Conservation (phyloP, 176 grass and related monocot genomes). For the Carex littledalei region DNA sequence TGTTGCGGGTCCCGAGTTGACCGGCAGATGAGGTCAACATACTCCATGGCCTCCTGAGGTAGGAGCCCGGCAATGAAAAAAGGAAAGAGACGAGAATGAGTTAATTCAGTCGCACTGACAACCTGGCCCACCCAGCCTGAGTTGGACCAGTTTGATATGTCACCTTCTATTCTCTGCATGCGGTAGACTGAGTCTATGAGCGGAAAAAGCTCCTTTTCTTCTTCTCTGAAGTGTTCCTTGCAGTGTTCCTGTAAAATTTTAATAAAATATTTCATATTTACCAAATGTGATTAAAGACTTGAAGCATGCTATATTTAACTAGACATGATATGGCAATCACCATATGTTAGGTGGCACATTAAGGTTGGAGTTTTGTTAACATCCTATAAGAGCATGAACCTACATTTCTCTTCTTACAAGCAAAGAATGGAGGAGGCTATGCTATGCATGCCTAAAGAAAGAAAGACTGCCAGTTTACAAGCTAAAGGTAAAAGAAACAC, state of each 20-base stretch:
- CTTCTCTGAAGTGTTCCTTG: constrained; percentile 82
- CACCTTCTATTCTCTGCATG: constrained; percentile 55
- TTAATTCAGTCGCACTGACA: constrained; percentile 55
- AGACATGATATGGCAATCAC: not conserved
- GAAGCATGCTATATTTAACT: not conserved
- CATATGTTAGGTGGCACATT: not conserved
- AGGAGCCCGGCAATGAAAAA: constrained; percentile 93
- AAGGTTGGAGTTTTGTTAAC: not conserved
- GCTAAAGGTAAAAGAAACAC: not conserved
- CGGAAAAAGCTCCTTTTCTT: constrained; percentile 76
- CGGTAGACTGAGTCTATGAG: constrained; percentile 48
- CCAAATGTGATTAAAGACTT: not conserved
- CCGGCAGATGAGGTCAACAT: constrained; percentile 63
- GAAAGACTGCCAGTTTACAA: not conserved
- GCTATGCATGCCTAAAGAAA: not conserved
- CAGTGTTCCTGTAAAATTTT: constrained; percentile 59
- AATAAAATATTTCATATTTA: not conserved
- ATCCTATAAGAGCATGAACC: not conserved
- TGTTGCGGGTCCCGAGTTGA: constrained; percentile 42
- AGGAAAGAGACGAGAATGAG: constrained; percentile 77
- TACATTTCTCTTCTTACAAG: constrained; percentile 21
- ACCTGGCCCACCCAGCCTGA: constrained; percentile 46
- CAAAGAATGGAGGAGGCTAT: constrained; percentile 13
- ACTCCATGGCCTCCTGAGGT: constrained; percentile 81
- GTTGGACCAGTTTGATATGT: constrained; percentile 46